Evolutionary conservation across 805 yeast species (phyloP).

Genomic region (Teunomyces cretensis): DNA sequence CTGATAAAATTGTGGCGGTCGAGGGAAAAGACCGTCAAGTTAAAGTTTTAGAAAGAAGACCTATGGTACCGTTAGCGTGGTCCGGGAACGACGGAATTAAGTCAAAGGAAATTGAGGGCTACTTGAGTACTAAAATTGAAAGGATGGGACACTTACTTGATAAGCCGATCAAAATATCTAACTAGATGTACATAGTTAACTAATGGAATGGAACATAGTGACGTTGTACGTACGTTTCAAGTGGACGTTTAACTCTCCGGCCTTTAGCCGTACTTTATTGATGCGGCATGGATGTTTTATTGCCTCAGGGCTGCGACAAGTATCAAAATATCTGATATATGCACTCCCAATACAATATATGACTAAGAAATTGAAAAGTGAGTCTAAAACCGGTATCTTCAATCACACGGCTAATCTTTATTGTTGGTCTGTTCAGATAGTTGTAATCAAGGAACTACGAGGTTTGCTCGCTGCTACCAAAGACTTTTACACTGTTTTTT

Average conservation of each 20-base stretch:
- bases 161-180: constrained; percentile 34
- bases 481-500: neutral
- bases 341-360: no score
- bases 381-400: no score
- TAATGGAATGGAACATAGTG: neutral
- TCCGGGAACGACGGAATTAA: constrained; percentile 58
- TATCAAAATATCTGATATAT: no score
- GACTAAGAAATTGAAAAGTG: no score
- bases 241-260: no score
- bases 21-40: constrained; percentile 80
- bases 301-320: no score
- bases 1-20: constrained; percentile 92
- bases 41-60: constrained; percentile 82
- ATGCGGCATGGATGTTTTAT: no score
- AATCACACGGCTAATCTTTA: no score
- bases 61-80: constrained; percentile 98
- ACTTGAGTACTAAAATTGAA: constrained; percentile 89
- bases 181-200: neutral
- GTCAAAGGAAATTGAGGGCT: constrained; percentile 87
- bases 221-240: neutral
- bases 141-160: constrained; percentile 93
- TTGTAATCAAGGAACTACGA: neutral
- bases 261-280: no score
- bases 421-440: no score
- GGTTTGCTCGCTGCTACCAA: neutral